Evolutionary conservation across 768 basidiomycete species (phyloP).

Genomic region (Candolleomyces aberdarensis): DNA sequence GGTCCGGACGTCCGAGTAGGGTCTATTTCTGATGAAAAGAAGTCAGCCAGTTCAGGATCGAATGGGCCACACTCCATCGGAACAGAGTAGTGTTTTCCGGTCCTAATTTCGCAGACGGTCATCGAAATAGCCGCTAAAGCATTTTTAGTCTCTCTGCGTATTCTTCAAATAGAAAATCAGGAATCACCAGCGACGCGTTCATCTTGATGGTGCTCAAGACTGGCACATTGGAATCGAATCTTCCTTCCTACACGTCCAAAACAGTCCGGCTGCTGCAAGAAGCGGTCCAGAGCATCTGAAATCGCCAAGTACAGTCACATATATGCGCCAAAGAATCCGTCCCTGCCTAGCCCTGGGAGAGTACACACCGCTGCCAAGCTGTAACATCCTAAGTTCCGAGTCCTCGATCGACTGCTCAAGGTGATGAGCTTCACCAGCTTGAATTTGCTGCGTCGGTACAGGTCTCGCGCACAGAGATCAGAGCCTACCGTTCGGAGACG

Average conservation of each 20-base stretch:
- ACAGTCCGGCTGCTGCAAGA: slow-evolving; percentile 45
- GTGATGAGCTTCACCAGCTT: neutral
- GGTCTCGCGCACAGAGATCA: neutral
- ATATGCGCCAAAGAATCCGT: neutral
- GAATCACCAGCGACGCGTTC: slow-evolving; percentile 54
- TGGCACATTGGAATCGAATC: slow-evolving; percentile 50
- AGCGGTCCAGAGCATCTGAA: neutral
- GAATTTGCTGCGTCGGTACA: no score
- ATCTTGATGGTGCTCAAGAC: slow-evolving; percentile 53
- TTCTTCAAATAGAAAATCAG: neutral
- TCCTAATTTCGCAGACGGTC: slow-evolving; percentile 79
- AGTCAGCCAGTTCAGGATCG: slow-evolving; percentile 14
- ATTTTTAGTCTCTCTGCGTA: neutral
- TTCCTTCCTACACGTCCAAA: slow-evolving; percentile 47
- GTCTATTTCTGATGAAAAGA: slow-evolving; percentile 12
- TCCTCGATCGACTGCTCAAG: neutral
- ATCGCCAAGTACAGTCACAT: neutral
- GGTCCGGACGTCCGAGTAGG: slow-evolving; percentile 5
- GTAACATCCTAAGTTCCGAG: slow-evolving; percentile 12
- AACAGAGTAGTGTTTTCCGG: slow-evolving; percentile 61
- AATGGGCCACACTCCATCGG: slow-evolving; percentile 63
- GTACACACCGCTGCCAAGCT: neutral
- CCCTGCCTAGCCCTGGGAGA: neutral
- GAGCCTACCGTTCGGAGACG: neutral
- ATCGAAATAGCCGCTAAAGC: slow-evolving; percentile 67